These are phyloP conservation scores for Spergularia bocconei DNA, from an alignment of 148 eudicot genomes.

Conservation along the genomic window DNA sequence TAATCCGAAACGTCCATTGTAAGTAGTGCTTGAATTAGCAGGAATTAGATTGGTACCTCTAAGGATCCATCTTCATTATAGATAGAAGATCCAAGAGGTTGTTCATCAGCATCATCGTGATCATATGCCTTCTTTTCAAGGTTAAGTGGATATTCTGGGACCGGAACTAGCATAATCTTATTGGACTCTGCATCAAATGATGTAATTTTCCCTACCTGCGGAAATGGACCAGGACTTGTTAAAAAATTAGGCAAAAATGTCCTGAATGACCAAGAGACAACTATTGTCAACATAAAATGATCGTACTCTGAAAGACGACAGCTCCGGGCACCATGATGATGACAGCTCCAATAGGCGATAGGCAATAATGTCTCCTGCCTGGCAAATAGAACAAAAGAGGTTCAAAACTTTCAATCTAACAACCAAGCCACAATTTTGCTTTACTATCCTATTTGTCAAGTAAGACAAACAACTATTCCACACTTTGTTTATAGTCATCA, in stretches of 20 bases:
- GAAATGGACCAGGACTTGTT: not conserved
- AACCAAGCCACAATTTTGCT: too few species aligned
- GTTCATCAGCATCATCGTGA: constrained; percentile 46
- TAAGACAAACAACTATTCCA: too few species aligned
- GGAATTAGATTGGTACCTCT: constrained; percentile 49
- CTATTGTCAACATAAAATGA: not conserved
- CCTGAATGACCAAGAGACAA: not conserved
- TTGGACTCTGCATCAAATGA: constrained; percentile 42
- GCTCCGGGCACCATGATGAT: constrained; percentile 81
- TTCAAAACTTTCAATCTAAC: too few species aligned
- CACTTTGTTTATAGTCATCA: too few species aligned
- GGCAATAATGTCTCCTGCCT: constrained; percentile 87
- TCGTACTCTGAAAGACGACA: constrained; percentile 57
- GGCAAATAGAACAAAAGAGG: constrained; percentile 28
- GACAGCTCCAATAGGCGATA: constrained; percentile 85
- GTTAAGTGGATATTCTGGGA: constrained; percentile 67
- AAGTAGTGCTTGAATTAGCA: not conserved
- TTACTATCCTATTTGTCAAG: too few species aligned
- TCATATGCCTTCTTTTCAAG: constrained; percentile 36
- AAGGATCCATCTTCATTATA: constrained; percentile 89
- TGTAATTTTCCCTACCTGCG: constrained; percentile 72
- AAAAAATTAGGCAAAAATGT: not conserved
- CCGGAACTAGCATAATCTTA: constrained; percentile 49
- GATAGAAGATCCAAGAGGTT: constrained; percentile 45
- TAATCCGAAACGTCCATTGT: not conserved